Conservation (phyloP, 2,329 filamentous ascomycete species). For the Pezicula rhizophila region DNA sequence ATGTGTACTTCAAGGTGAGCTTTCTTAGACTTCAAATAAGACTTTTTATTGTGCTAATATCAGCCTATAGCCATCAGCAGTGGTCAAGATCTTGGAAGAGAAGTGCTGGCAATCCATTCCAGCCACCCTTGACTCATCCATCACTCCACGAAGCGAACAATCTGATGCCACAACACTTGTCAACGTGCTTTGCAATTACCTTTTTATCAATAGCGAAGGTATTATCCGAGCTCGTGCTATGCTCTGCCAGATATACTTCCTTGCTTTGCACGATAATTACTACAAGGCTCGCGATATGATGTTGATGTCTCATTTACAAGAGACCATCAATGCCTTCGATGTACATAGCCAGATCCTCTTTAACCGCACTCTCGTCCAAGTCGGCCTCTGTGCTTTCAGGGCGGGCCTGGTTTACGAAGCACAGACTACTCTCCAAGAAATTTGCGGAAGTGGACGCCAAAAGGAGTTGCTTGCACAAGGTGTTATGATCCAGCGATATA, state of each 20-base stretch:
- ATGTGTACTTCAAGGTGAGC: conserved; percentile 92
- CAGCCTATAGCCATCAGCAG: conserved; percentile 64
- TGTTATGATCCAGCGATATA: conserved; percentile 96
- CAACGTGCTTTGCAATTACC: conserved; percentile 84
- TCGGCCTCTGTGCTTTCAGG: conserved; percentile 96
- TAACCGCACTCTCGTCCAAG: conserved; percentile 96
- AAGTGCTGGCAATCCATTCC: conserved; percentile 84
- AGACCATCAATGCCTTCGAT: conserved; percentile 95
- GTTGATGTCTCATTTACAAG: conserved; percentile 98
- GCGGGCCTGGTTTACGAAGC: conserved; percentile 95
- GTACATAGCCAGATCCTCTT: conserved; percentile 96
- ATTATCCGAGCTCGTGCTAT: conserved; percentile 95
- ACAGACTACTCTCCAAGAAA: conserved; percentile 95
- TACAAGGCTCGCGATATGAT: conserved; percentile 98
- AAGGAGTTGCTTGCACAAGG: conserved; percentile 97
- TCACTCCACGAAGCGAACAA: conserved; percentile 67
- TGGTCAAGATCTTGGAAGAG: conserved; percentile 89
- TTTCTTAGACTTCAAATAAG: not conserved
- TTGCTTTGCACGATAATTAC: conserved; percentile 95
- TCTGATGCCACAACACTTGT: conserved; percentile 71
- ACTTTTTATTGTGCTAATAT: conserved; percentile 18
- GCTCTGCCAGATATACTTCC: conserved; percentile 98
- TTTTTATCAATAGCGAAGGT: conserved; percentile 90
- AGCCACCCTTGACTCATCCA: conserved; percentile 62
- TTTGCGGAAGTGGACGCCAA: conserved; percentile 93